A percentile compares a stretch with the other conserved stretches of the same genome.
Evolutionary conservation across 2,329 filamentous ascomycete genomes (phyloP).

Genomic region (Tolypocladium sp.): DNA sequence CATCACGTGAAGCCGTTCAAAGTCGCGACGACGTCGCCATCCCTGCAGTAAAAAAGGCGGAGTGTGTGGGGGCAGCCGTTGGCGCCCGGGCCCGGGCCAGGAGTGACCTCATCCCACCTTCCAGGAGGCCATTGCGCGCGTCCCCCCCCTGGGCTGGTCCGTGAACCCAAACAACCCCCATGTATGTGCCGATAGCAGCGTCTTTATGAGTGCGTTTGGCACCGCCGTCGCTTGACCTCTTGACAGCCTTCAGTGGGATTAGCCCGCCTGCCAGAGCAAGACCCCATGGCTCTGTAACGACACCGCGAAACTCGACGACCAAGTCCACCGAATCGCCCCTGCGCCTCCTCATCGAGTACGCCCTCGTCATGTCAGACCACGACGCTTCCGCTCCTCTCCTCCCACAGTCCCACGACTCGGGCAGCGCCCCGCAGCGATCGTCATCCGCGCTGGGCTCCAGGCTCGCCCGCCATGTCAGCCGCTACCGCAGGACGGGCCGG

Average conservation of each 20-base stretch:
- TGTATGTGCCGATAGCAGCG: not conserved
- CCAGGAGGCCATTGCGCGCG: not conserved
- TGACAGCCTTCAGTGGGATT: too few species aligned
- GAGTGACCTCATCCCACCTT: not conserved
- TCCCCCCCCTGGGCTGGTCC: too few species aligned
- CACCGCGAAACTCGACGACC: not conserved
- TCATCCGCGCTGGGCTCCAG: not conserved
- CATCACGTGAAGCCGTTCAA: not conserved
- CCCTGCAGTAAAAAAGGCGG: not conserved
- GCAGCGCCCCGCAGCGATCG: not conserved
- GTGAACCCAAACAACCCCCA: not conserved
- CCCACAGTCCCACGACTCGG: not conserved
- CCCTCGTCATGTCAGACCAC: not conserved
- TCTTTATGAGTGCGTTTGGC: not conserved
- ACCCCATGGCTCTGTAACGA: not conserved
- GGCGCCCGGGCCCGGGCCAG: not conserved
- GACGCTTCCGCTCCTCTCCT: not conserved
- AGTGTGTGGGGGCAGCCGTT: not conserved
- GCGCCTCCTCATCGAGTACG: not conserved
- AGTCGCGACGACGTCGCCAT: not conserved
- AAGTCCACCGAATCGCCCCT: not conserved
- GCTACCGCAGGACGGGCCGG: constrained; percentile 4
- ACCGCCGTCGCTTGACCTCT: not conserved
- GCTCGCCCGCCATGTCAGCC: not conserved
- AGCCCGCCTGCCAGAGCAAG: not conserved